These are phyloP conservation scores for Geopyxis carbonaria DNA, from an alignment of 495 filamentous ascomycete genomes.

Conservation along the genomic window DNA sequence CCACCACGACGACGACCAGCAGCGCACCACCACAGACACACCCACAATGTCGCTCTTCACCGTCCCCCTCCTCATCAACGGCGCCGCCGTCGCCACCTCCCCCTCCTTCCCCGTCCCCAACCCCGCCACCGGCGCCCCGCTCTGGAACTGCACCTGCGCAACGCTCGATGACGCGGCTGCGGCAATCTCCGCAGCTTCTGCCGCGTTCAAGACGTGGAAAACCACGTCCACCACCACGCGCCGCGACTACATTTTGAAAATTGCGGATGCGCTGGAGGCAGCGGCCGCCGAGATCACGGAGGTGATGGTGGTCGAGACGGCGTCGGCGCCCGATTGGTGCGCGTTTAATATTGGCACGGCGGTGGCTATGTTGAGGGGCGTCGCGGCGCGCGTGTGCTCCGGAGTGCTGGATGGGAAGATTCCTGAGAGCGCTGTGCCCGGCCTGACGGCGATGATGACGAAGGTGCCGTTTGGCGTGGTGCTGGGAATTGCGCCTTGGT, in stretches of 20 bases:
- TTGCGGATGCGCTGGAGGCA: slow-evolving; percentile 46
- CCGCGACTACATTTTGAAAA: slow-evolving; percentile 54
- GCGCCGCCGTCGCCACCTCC: slow-evolving; percentile 42
- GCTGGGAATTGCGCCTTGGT: slow-evolving; percentile 74
- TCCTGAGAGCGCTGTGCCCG: slow-evolving; percentile 30
- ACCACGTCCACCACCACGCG: slow-evolving; percentile 42
- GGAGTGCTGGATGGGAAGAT: slow-evolving; percentile 48
- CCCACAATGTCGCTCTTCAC: no score
- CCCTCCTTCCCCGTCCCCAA: slow-evolving; percentile 49
- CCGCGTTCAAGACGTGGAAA: slow-evolving; percentile 56
- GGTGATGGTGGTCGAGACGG: slow-evolving; percentile 56
- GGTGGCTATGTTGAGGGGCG: slow-evolving; percentile 47
- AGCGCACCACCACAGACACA: no score
- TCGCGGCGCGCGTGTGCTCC: slow-evolving; percentile 46
- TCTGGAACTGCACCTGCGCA: slow-evolving; percentile 46
- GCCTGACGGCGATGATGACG: slow-evolving; percentile 45
- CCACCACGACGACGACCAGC: background rate
- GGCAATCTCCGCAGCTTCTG: slow-evolving; percentile 47
- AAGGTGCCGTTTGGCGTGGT: slow-evolving; percentile 72
- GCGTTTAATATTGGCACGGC: slow-evolving; percentile 46
- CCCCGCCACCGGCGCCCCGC: slow-evolving; percentile 43
- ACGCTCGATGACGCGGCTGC: slow-evolving; percentile 41
- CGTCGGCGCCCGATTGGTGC: slow-evolving; percentile 35
- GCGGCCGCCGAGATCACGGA: slow-evolving; percentile 45
- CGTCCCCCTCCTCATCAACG: slow-evolving; percentile 58